Evolutionary conservation across 1,139 yeast species (phyloP), one percentile per base, ranked within the genome.

Genomic region (Candida gigantensis): DNA sequence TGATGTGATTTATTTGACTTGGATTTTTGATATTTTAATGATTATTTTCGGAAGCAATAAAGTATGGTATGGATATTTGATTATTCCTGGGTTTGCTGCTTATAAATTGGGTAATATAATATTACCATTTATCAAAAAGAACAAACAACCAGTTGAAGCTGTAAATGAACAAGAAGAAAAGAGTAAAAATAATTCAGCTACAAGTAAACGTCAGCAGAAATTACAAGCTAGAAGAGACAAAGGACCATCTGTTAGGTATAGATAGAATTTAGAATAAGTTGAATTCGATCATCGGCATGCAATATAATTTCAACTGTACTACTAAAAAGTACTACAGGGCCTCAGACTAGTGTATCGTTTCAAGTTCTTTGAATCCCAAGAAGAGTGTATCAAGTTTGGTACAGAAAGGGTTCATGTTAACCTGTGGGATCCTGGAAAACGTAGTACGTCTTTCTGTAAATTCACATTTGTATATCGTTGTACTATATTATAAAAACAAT

Each of bases 1-100:
- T 53, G 96, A 87, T 54, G 61, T 85, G 15, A 68, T 87, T 39
- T 86, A 86, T 53, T 59, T 84, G 36, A 85, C 95, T 1, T 73
- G 86, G 73, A 51, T 74, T 11, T 67, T 82, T 44, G 81, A 80
- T 47, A 38, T 82, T 0, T 60, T 84, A 35, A 74, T 80, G 61
- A 54, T 79, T 10, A 14, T 79, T 0, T 57, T 77, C 28, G 87
- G 88, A 6, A 55, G 76, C 19, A 78, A 76, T 56, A 72, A 73
- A 49, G 77, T 80, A 7, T 86, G 88, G 88, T 75, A 72, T 58
- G 44, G 81, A 18, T 75, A 72, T 49, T 39, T 63, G 8, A 57
- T 58, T 3, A 59, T 70, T 30, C 75, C 75, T n/a, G 71, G 65
- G 0, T 84, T 68, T 58, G 84, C 82, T 0, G 57, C 55, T 4